phyloP scores from a whole-genome alignment of 225 moss, liverwort and hornwort genomes.

The Bryum argenteum region DNA sequence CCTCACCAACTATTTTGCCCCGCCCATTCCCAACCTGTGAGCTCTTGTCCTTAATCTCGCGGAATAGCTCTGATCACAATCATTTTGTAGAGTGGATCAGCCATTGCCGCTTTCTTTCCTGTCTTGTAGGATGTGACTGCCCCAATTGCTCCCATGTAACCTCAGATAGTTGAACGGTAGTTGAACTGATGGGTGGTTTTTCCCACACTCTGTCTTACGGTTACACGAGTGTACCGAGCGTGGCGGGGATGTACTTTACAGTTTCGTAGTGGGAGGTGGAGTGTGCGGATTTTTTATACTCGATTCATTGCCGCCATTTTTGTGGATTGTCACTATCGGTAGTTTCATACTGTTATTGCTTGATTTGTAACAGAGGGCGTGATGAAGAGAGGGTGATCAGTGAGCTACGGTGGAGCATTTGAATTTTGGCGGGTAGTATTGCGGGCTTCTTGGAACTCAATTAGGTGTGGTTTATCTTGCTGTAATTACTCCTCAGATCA shows the following conservation, averaged over 20 bases:
- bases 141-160: not conserved
- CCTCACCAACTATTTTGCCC: not conserved
- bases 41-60: too few species aligned
- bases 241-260: not conserved
- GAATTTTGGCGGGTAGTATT: conserved; percentile 1
- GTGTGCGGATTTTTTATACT: not conserved
- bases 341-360: too few species aligned
- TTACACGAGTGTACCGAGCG: not conserved
- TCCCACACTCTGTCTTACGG: not conserved
- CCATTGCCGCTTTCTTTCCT: not conserved
- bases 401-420: not conserved
- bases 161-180: not conserved
- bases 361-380: not conserved
- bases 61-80: too few species aligned
- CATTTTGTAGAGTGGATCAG: too few species aligned
- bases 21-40: too few species aligned
- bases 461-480: not conserved
- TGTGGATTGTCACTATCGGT: conserved; percentile 9
- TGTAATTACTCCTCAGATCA: not conserved
- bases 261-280: conserved; percentile 1
- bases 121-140: not conserved
- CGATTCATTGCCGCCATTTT: conserved; percentile 19
- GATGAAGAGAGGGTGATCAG: conserved; percentile 15
- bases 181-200: too few species aligned
- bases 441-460: not conserved